Base-by-base conservation (phyloP, 495 filamentous ascomycete genomes). In the Xylaria telfairii region DNA sequence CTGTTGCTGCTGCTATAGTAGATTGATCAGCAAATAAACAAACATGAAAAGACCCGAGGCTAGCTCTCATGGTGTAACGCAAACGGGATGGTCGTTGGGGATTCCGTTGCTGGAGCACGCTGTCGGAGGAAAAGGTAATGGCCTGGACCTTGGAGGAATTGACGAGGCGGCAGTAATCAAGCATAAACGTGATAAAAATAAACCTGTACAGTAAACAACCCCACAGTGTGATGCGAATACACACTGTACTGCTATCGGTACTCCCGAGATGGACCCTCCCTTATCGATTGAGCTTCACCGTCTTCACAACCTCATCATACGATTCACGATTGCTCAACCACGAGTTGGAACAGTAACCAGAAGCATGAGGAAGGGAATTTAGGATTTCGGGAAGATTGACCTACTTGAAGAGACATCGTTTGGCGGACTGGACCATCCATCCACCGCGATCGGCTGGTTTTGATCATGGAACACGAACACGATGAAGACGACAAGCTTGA, bases 401-500 rank as follows among this genome's bases (percentile, higher is more conserved):
- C 24, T 65, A 21, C 46, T 46, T 32, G 9, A 66, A 66, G 32
- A 15, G 46, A 32, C 47, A 66, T 54, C 44, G n/a, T 41, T 39
- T 26, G 21, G 24, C 30, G 28, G 26, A 32, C 42, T 47, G 42
- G 42, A 8, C 46, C 47, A 30, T 32, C 47, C 5, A 28, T 37
- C 4, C 8, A 8, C 32, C 5, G 34, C 34, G 17, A 19, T 28
- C 32, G 10, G 49, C 49, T 46, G 17, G 19, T 41, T 21, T 44
- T 34, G 49, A 62, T 62, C 71, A 78, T 78, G 76, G 74, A 76
- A 76, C 71, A 72, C 67, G 74, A 76, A 76, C 71, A 72, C 67
- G 53, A 78, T 78, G 74, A 75, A 65, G 59, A 71, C 72, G 42
- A 30, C 67, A 62, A 63, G 57, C 69, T 66, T 72, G 69, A 76